Evolutionary conservation across 23 red algal species (phyloP).

Genomic region (Gracilariopsis chorda): DNA sequence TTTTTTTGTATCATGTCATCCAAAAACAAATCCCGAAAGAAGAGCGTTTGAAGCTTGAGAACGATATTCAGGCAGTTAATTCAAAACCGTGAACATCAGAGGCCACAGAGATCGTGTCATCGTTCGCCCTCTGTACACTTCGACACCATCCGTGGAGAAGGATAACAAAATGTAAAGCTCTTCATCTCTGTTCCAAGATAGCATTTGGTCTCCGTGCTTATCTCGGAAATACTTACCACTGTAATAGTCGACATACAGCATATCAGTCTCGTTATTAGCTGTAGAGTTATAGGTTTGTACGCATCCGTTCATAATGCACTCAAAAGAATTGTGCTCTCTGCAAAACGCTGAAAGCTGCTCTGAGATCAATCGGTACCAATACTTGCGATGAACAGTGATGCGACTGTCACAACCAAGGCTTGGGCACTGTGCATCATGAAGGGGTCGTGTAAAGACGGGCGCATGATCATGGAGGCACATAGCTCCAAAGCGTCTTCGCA

Average conservation of each 20-base stretch:
- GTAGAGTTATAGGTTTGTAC: not conserved
- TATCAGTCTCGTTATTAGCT: not conserved
- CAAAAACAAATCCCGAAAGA: not conserved
- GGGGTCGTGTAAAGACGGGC: not conserved
- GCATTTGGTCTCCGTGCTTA: not conserved
- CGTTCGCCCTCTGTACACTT: not conserved
- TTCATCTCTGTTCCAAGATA: not conserved
- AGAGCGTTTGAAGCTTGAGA: not conserved
- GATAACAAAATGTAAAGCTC: not conserved
- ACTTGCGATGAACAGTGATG: not conserved
- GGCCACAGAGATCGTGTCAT: not conserved
- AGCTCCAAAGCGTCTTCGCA: not conserved
- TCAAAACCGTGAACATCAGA: not conserved
- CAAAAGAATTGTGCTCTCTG: not conserved
- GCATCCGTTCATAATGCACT: not conserved
- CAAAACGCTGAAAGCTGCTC: not conserved
- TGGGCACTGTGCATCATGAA: not conserved
- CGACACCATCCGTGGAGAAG: not conserved
- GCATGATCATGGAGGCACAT: not conserved
- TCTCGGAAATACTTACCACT: not conserved
- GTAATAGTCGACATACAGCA: not conserved
- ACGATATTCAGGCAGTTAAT: not conserved
- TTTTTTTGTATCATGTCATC: not conserved
- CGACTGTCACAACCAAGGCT: not conserved
- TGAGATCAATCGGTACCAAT: conserved; percentile 8